phyloP scores from a whole-genome alignment of 306 rosid species.

The Fragaria vesca region DNA sequence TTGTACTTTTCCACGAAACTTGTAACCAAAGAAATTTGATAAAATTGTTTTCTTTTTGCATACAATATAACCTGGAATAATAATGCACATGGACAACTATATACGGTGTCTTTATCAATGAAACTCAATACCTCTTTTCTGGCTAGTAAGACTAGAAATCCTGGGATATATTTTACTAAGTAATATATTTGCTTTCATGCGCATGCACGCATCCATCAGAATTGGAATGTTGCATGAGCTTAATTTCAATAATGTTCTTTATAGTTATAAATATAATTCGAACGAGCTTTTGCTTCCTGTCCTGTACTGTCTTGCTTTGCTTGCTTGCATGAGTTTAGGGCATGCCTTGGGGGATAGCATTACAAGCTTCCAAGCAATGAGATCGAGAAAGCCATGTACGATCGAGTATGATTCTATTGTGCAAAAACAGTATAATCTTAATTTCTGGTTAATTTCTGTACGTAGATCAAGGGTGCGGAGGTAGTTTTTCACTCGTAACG shows the following conservation, averaged over 20 bases:
- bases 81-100: neutral
- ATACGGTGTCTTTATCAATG: neutral
- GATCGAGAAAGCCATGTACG: neutral
- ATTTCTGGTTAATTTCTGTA: neutral
- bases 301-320: neutral
- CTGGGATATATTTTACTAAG: neutral
- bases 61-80: neutral
- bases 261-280: too few relatives aligned
- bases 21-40: neutral
- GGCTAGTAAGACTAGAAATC: neutral
- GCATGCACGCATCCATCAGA: neutral
- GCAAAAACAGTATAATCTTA: neutral
- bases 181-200: neutral
- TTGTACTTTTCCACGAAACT: neutral
- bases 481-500: neutral
- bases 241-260: too few relatives aligned
- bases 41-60: neutral
- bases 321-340: conserved; percentile 10
- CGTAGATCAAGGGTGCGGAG: neutral
- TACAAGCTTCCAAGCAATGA: neutral
- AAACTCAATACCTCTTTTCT: neutral
- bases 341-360: conserved; percentile 3
- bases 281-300: neutral
- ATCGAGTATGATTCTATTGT: neutral
- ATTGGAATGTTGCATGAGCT: neutral